Percentiles rank a stretch among this genome's conserved stretches.
These are phyloP conservation scores for Auxenochlorella pyrenoidosa DNA, from an alignment of 139 green algal genomes.

Conservation along the genomic window DNA sequence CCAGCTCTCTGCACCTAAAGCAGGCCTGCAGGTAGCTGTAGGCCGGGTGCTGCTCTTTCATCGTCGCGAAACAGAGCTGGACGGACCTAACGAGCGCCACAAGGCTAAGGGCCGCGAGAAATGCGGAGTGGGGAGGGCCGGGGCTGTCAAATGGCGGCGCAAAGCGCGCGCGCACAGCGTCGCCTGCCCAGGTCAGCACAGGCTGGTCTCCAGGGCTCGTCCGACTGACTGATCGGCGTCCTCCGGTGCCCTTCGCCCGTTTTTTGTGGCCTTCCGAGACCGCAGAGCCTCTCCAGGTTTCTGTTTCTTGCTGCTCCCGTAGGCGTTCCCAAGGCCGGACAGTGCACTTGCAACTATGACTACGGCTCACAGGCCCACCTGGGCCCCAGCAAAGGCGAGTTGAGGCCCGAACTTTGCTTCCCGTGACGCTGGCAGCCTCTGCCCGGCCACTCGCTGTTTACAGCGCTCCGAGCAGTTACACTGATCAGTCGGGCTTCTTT, in stretches of 20 bases:
- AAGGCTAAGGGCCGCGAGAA: not conserved
- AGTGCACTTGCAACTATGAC: conserved; percentile 56
- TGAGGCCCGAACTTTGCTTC: no score
- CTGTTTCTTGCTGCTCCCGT: not conserved
- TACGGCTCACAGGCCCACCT: conserved; percentile 89
- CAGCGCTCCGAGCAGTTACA: no score
- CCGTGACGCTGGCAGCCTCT: no score
- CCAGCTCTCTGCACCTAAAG: conserved; percentile 30
- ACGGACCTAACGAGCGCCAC: not conserved
- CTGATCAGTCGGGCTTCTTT: no score
- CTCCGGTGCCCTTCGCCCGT: not conserved
- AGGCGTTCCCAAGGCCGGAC: not conserved
- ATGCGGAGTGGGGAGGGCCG: not conserved
- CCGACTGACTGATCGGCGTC: no score
- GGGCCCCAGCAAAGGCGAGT: conserved; percentile 78
- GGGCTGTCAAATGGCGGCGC: not conserved
- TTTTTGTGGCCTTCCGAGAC: not conserved
- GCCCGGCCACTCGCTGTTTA: no score
- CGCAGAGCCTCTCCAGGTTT: not conserved
- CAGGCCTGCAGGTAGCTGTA: conserved; percentile 14
- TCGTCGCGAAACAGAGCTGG: not conserved
- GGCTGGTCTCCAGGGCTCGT: no score
- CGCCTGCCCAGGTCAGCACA: not conserved
- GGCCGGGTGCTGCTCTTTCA: not conserved
- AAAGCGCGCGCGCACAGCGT: not conserved